Percentiles rank a stretch among this genome's conserved stretches.
Evolutionary conservation across 73 alveolate species (phyloP).

Genomic region (Symbiodinium pilosum): DNA sequence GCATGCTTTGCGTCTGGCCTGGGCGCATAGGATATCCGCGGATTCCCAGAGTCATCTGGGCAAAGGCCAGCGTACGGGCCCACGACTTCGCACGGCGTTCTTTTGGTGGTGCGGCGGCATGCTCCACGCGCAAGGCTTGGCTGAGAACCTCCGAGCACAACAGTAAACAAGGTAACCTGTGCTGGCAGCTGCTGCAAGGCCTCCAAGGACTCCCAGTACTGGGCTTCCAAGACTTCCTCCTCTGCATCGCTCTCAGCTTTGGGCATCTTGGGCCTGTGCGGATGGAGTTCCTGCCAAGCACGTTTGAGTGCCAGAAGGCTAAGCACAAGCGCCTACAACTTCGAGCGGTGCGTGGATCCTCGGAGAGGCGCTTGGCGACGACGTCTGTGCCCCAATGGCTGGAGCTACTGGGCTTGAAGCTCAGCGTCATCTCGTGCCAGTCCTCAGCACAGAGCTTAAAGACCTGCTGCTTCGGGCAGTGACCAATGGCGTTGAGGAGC

Average conservation of each 20-base stretch:
- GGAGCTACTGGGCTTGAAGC: slow-evolving; percentile 60
- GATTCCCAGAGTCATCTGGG: slow-evolving; percentile 90
- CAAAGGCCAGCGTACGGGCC: slow-evolving; percentile 84
- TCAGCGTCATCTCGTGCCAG: slow-evolving; percentile 86
- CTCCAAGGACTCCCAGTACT: slow-evolving; percentile 92
- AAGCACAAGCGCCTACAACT: no score
- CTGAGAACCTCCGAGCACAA: slow-evolving; percentile 35
- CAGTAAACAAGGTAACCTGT: no score
- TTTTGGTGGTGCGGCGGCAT: slow-evolving; percentile 41
- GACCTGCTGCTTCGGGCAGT: no score
- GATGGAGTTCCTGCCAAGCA: slow-evolving; percentile 27
- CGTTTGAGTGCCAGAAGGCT: no score
- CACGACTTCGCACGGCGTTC: slow-evolving; percentile 77
- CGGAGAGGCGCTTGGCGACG: slow-evolving; percentile 52
- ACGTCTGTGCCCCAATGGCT: slow-evolving; percentile 67
- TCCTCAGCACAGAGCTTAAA: background rate
- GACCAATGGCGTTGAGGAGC: background rate
- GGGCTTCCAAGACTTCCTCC: slow-evolving; percentile 53
- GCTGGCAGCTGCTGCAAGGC: background rate
- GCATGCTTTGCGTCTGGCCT: background rate
- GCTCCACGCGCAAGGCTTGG: slow-evolving; percentile 89
- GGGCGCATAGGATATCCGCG: slow-evolving; percentile 76
- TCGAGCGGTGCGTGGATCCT: background rate
- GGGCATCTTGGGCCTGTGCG: slow-evolving; percentile 24
- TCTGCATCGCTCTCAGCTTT: slow-evolving; percentile 13